Evolutionary conservation across 805 yeast species (phyloP).

Genomic region (Kockiozyma suomiensis): DNA sequence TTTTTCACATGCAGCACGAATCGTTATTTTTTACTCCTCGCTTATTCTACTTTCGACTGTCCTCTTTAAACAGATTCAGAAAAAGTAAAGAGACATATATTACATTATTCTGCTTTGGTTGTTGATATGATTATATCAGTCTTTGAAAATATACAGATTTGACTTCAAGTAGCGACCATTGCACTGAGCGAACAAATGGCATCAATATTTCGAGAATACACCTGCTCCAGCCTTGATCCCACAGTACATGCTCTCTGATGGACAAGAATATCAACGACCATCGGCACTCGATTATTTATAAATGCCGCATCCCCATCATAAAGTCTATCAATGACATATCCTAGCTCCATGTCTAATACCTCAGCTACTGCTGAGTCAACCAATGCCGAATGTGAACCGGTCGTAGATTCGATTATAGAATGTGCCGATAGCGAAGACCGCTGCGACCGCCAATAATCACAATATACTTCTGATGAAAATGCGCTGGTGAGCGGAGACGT

Average conservation of each 20-base stretch:
- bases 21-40: too few relatives aligned
- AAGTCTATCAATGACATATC: neutral
- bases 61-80: too few relatives aligned
- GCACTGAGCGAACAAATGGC: neutral
- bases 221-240: constrained; percentile 31
- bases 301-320: constrained; percentile 16
- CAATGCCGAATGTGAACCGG: neutral
- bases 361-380: neutral
- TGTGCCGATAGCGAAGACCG: neutral
- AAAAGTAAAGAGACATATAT: too few relatives aligned
- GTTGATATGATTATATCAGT: too few relatives aligned
- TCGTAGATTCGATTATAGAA: too few relatives aligned
- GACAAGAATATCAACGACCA: constrained; percentile 33
- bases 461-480: neutral
- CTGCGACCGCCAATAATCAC: neutral
- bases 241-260: constrained; percentile 32
- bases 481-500: neutral
- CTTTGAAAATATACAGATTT: too few relatives aligned
- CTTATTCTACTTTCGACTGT: too few relatives aligned
- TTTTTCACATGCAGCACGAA: too few relatives aligned
- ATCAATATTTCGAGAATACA: neutral
- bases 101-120: too few relatives aligned
- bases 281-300: constrained; percentile 30
- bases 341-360: neutral
- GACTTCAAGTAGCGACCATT: too few relatives aligned